Percentiles rank a stretch among this genome's conserved stretches.
These are phyloP conservation scores for Zarea fungicola DNA, from an alignment of 2,329 filamentous ascomycete species.

Conservation along the genomic window DNA sequence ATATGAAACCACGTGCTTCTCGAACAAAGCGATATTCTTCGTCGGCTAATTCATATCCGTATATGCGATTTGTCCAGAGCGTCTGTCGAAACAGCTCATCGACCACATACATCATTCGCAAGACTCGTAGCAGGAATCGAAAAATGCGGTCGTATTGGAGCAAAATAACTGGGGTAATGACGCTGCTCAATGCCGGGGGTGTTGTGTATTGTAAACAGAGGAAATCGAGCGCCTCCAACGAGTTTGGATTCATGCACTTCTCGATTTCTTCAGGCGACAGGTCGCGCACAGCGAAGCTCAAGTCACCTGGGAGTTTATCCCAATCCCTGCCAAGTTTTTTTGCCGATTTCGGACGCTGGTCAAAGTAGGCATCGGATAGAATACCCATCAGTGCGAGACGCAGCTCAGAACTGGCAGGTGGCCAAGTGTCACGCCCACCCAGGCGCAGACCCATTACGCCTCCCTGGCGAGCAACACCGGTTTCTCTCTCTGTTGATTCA, in stretches of 20 bases:
- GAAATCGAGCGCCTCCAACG: constrained; percentile 88
- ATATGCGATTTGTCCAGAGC: constrained; percentile 25
- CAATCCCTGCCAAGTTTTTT: constrained; percentile 23
- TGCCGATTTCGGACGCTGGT: constrained; percentile 22
- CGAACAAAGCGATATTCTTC: constrained; percentile 57
- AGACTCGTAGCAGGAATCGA: constrained; percentile 67
- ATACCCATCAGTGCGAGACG: constrained; percentile 83
- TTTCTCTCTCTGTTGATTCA: constrained; percentile 68
- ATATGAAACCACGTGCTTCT: constrained; percentile 76
- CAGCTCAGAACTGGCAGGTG: constrained; percentile 90
- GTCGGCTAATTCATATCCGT: constrained; percentile 23
- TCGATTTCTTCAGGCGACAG: constrained; percentile 74
- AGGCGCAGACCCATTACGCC: constrained; percentile 77
- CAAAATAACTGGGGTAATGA: constrained; percentile 67
- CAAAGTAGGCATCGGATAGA: constrained; percentile 64
- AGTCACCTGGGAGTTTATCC: constrained; percentile 54
- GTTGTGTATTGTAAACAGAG: constrained; percentile 80
- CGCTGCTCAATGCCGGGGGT: constrained; percentile 61
- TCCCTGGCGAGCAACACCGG: constrained; percentile 63
- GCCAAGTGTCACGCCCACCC: constrained; percentile 79
- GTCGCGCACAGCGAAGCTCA: constrained; percentile 82
- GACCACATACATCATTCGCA: constrained; percentile 74
- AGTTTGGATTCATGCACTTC: constrained; percentile 74
- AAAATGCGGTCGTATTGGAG: constrained; percentile 84
- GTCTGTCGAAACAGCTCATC: constrained; percentile 58